These are phyloP conservation scores for Xylaria arbuscula DNA, from an alignment of 2,329 filamentous ascomycete genomes.

Conservation along the genomic window DNA sequence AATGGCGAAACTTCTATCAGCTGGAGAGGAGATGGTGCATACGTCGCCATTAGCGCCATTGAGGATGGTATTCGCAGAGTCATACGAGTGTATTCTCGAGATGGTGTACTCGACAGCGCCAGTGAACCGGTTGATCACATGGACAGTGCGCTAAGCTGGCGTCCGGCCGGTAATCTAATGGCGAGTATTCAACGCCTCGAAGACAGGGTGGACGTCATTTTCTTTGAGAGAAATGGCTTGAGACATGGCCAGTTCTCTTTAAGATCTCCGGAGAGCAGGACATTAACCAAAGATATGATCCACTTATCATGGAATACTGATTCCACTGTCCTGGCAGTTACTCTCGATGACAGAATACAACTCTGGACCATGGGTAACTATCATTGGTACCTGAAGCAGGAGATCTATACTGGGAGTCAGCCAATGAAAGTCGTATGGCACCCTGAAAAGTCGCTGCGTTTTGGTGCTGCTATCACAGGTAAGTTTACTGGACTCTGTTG, in stretches of 20 bases:
- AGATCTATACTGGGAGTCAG: conserved; percentile 65
- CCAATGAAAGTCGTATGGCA: conserved; percentile 75
- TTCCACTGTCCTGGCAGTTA: conserved; percentile 89
- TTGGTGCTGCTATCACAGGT: conserved; percentile 67
- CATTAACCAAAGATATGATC: conserved; percentile 67
- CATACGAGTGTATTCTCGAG: conserved; percentile 89
- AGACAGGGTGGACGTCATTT: conserved; percentile 82
- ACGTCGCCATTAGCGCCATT: conserved; percentile 86
- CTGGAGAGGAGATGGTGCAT: conserved; percentile 95
- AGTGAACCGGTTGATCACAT: conserved; percentile 94
- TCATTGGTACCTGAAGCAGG: conserved; percentile 97
- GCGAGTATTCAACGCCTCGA: conserved; percentile 82
- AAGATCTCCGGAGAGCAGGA: conserved; percentile 69
- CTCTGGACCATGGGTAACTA: conserved; percentile 98
- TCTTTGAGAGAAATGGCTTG: conserved; percentile 97
- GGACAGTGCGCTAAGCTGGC: conserved; percentile 90
- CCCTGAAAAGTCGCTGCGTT: conserved; percentile 80
- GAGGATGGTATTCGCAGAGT: conserved; percentile 76
- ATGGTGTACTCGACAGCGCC: conserved; percentile 90
- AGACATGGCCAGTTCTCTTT: conserved; percentile 95
- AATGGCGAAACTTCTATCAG: conserved; percentile 78
- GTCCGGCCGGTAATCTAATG: conserved; percentile 89
- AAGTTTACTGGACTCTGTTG: conserved; percentile 42
- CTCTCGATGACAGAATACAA: conserved; percentile 79
- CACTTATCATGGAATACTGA: conserved; percentile 88